Evolutionary conservation across 352 stramenopile species (phyloP).

Genomic region (Phytophthora foliorum): DNA sequence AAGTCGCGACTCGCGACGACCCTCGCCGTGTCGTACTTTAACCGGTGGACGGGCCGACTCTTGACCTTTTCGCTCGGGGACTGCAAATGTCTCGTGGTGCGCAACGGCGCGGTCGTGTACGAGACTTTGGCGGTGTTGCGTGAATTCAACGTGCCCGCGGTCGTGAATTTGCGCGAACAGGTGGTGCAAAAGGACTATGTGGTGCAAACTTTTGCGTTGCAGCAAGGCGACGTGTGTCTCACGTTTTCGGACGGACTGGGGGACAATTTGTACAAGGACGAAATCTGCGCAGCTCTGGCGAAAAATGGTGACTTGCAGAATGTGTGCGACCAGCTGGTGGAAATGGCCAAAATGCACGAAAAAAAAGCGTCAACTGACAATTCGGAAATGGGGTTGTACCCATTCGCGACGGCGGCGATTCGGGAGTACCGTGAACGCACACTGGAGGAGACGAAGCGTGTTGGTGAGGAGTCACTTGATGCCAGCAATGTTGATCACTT

Average conservation of each 20-base stretch:
- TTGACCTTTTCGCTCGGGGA: constrained; percentile 82
- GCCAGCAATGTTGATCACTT: constrained; percentile 56
- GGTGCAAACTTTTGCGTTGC: constrained; percentile 72
- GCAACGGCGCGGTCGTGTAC: constrained; percentile 60
- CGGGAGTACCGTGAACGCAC: constrained; percentile 70
- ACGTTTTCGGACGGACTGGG: constrained; percentile 83
- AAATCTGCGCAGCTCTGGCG: constrained; percentile 49
- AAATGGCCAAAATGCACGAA: constrained; percentile 50
- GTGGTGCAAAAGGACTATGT: constrained; percentile 68
- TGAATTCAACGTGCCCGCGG: constrained; percentile 85
- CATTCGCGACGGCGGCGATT: constrained; percentile 73
- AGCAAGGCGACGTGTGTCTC: constrained; percentile 65
- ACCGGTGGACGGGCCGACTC: constrained; percentile 68
- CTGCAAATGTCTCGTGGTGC: constrained; percentile 77
- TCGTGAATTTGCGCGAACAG: constrained; percentile 70
- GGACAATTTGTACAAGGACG: constrained; percentile 87
- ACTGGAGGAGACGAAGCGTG: constrained; percentile 45
- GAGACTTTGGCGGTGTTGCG: constrained; percentile 74
- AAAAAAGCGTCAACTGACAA: constrained; percentile 13
- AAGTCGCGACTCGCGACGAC: constrained; percentile 76
- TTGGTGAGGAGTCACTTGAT: constrained; percentile 10
- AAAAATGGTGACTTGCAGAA: constrained; percentile 45
- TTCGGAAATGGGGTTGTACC: constrained; percentile 42
- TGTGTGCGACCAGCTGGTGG: constrained; percentile 65
- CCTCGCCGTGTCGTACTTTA: constrained; percentile 78